phyloP scores from a whole-genome alignment of 2,329 filamentous ascomycete genomes.

The Lachnellula hyalina region DNA sequence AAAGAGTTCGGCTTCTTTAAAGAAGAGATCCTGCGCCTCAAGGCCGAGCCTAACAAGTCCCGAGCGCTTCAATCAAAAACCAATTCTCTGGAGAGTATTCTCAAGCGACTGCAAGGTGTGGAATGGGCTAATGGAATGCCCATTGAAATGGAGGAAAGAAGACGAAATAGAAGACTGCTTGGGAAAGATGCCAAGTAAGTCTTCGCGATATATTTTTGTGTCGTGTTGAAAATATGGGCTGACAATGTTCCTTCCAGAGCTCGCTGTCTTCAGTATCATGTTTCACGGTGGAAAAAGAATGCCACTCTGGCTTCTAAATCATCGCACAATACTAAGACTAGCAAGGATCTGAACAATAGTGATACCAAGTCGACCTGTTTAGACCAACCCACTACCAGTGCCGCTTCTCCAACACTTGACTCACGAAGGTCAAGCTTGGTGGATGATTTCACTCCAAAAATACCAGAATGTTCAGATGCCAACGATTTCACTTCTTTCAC shows the following conservation, averaged over 20 bases:
- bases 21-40: background rate
- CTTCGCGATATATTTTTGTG: no score
- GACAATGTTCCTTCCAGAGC: background rate
- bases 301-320: background rate
- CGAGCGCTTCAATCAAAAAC: background rate
- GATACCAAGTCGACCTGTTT: background rate
- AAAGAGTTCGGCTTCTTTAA: background rate
- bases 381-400: background rate
- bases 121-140: background rate
- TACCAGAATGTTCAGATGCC: background rate
- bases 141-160: background rate
- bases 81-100: background rate
- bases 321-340: background rate
- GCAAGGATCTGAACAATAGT: background rate
- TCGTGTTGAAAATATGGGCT: background rate
- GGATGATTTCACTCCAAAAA: no score
- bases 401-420: no score
- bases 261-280: background rate
- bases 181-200: background rate
- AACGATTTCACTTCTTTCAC: background rate
- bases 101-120: background rate
- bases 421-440: no score
- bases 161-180: background rate
- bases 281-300: background rate
- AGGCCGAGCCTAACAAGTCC: background rate